Percentiles rank a stretch among this genome's conserved stretches.
phyloP scores from a whole-genome alignment of 2,329 filamentous ascomycete genomes.

The Orbilia oligospora region DNA sequence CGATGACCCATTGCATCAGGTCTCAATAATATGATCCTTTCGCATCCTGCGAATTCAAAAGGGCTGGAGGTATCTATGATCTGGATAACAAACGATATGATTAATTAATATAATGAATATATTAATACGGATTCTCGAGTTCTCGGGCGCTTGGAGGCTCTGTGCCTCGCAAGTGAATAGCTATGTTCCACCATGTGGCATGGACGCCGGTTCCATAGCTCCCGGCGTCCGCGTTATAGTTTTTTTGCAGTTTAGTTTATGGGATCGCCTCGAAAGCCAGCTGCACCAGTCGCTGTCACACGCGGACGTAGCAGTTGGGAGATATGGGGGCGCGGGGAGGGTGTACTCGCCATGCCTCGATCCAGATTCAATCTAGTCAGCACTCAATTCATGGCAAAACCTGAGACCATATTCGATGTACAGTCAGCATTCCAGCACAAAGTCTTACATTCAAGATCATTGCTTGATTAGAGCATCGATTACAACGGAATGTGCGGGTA shows the following conservation, averaged over 20 bases:
- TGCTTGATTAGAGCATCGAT: background rate
- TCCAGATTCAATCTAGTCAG: background rate
- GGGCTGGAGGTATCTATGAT: background rate
- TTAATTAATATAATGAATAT: background rate
- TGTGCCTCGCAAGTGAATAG: conserved; percentile 6
- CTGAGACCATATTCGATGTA: background rate
- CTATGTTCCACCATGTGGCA: conserved; percentile 7
- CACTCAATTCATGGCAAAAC: background rate
- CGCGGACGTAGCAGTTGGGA: background rate
- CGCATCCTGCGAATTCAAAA: conserved; percentile 9
- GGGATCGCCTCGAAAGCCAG: background rate
- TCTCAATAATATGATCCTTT: conserved; percentile 14
- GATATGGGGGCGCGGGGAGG: no score
- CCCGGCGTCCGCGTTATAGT: background rate
- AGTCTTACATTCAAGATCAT: background rate
- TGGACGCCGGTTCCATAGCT: conserved; percentile 14
- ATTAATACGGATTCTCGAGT: no score
- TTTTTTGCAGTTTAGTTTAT: no score
- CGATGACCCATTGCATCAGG: conserved; percentile 16
- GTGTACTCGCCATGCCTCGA: background rate
- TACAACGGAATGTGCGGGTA: background rate
- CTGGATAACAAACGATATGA: background rate
- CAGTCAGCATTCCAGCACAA: conserved; percentile 5
- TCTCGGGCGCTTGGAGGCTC: background rate
- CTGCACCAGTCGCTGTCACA: conserved; percentile 6